Base-by-base conservation (phyloP, 768 basidiomycete genomes). In the Clitopilus hobsonii region DNA sequence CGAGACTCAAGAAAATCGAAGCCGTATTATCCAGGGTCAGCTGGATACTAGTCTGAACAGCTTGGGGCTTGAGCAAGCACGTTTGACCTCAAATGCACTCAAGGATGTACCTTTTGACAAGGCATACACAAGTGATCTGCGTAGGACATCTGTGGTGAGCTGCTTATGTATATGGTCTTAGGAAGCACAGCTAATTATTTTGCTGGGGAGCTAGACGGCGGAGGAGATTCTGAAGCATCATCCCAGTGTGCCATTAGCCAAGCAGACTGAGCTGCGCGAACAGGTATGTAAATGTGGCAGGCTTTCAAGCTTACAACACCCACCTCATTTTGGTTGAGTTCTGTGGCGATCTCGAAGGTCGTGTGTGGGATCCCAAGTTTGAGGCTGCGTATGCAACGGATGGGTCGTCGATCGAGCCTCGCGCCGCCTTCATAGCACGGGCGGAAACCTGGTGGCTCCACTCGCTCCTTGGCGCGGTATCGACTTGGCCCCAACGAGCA, bases 61-160 rank as follows among this genome's bases (percentile, higher is more conserved):
- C 14, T 69, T 66, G 2, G 91, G 91, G 11, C 53, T 75, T 49
- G 70, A 71, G 52, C 89, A 93, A 66, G 86, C 86, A 20, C 62
- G 64, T 53, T 68, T 75, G 53, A 78, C 84, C 1, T 87, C 80
- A 1, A 69, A 76, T 56, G 78, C 75, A 38, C 68, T 92, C 57
- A 76, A 75, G 62, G 63, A 70, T 28, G 69, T 86, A 14, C 70
- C 69, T 6, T 88, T 94, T 59, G 76, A 74, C 28, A 68, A 68
- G 24, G 88, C 84, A 27, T 85, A 80, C 64, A 82, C 80, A 56
- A 94, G 91, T 63, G 89, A 92, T 72, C 76, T 94, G 49, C 69
- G 61, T 49, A 74, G 92, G 55, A 90, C 91, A 11, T 70, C 68
- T 71, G 91, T 92, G 62, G 69, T 71, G 55, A 45, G 8, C 52